Percentiles rank a stretch among this genome's conserved stretches.
These are phyloP conservation scores for Carex kokanica DNA, from an alignment of 176 grass and related monocot genomes.

Conservation along the genomic window DNA sequence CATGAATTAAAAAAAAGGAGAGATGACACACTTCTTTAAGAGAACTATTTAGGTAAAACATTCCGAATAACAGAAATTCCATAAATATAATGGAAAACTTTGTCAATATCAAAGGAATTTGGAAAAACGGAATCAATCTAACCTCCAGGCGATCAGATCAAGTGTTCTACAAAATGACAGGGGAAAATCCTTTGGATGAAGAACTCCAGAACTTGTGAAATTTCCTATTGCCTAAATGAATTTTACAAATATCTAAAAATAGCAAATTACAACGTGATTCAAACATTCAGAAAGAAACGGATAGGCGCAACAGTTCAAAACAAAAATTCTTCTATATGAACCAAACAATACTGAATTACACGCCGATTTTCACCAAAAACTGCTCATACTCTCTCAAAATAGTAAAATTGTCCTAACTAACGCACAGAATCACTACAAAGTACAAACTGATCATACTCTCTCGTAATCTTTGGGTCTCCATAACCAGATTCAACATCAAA, in stretches of 20 bases:
- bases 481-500: neutral
- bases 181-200: neutral
- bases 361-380: neutral
- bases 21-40: neutral
- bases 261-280: conserved; percentile 10
- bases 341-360: neutral
- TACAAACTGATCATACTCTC: neutral
- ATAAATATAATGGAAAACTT: neutral
- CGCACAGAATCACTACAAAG: neutral
- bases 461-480: neutral
- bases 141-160: neutral
- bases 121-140: neutral
- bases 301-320: neutral
- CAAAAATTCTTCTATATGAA: neutral
- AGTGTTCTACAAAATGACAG: neutral
- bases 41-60: neutral
- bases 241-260: conserved; percentile 14
- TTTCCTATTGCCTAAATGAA: neutral
- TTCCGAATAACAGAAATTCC: neutral
- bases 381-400: neutral
- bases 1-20: neutral
- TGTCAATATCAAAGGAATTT: neutral
- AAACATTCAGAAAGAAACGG: neutral
- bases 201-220: neutral
- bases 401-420: neutral